A percentile compares a stretch with the other conserved stretches of the same genome.
phyloP scores from a whole-genome alignment of 2,329 filamentous ascomycete genomes.

The Ilyonectria destructans region DNA sequence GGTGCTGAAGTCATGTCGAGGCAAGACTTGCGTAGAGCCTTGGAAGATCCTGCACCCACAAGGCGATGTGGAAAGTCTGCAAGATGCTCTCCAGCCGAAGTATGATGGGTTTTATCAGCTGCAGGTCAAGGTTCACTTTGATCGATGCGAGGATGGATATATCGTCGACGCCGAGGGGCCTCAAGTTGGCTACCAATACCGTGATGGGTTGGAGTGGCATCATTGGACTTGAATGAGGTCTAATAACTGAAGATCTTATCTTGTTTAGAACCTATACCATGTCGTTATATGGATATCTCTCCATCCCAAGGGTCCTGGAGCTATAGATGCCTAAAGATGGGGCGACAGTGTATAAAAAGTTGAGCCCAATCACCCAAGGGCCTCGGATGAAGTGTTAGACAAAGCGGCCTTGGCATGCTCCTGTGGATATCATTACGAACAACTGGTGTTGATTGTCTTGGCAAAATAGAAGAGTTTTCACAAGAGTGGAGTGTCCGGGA shows the following conservation, averaged over 20 bases:
- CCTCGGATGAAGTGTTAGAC: background rate
- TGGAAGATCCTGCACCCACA: constrained; percentile 72
- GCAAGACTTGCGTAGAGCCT: constrained; percentile 67
- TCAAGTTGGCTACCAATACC: constrained; percentile 53
- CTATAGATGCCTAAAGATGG: constrained; percentile 4
- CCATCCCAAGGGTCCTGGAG: background rate
- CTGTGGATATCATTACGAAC: constrained; percentile 20
- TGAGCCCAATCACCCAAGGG: constrained; percentile 6
- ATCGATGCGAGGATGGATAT: constrained; percentile 71
- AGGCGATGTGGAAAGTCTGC: constrained; percentile 66
- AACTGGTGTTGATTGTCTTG: constrained; percentile 12
- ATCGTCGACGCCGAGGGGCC: constrained; percentile 71
- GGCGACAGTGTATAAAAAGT: background rate
- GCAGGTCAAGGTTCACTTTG: constrained; percentile 66
- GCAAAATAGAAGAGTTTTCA: constrained; percentile 26
- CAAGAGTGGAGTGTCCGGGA: constrained; percentile 32
- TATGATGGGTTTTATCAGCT: constrained; percentile 70
- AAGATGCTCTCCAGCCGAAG: constrained; percentile 63
- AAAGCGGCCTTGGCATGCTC: background rate
- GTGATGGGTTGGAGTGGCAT: constrained; percentile 49
- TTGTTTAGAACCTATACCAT: background rate
- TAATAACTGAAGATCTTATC: background rate
- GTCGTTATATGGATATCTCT: background rate
- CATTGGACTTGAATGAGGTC: constrained; percentile 45
- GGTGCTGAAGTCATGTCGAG: constrained; percentile 74